A percentile compares a stretch with the other conserved stretches of the same genome.
Evolutionary conservation across 331 rosid species (phyloP).

Genomic region (Dryas integrifolia): DNA sequence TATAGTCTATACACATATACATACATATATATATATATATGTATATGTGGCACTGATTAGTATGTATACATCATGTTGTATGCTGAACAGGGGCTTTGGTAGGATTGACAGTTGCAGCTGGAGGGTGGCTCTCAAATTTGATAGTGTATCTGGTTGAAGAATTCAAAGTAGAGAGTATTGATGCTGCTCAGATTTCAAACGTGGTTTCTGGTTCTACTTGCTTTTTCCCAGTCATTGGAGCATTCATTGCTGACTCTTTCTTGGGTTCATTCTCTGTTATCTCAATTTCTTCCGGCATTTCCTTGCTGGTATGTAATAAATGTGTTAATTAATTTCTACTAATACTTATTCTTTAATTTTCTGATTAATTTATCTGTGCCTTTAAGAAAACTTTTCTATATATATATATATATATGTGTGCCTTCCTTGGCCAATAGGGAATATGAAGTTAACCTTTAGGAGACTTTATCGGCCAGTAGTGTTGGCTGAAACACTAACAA

Average conservation of each 20-base stretch:
- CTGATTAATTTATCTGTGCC: no score
- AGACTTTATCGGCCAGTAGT: no score
- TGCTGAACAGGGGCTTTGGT: constrained; percentile 33
- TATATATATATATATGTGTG: no score
- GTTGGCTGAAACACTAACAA: no score
- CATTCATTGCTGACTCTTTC: constrained; percentile 63
- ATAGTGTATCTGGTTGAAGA: constrained; percentile 49
- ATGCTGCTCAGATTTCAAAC: constrained; percentile 52
- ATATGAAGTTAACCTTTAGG: no score
- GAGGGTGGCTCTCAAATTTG: constrained; percentile 40
- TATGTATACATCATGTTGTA: not conserved
- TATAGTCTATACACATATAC: no score
- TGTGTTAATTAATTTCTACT: no score
- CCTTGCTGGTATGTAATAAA: constrained; percentile 32
- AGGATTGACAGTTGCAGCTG: constrained; percentile 31
- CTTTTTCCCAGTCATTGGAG: constrained; percentile 46
- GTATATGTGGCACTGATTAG: no score
- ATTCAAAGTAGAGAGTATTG: constrained; percentile 49
- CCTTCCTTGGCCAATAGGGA: no score
- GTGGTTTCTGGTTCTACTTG: constrained; percentile 33
- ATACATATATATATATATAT: no score
- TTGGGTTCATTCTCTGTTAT: constrained; percentile 36
- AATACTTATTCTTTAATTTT: no score
- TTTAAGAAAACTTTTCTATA: no score
- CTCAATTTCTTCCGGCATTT: constrained; percentile 35